A percentile compares a stretch with the other conserved stretches of the same genome.
Evolutionary conservation across 257 asterid species (phyloP).

Genomic region (Hygrophila difformis): DNA sequence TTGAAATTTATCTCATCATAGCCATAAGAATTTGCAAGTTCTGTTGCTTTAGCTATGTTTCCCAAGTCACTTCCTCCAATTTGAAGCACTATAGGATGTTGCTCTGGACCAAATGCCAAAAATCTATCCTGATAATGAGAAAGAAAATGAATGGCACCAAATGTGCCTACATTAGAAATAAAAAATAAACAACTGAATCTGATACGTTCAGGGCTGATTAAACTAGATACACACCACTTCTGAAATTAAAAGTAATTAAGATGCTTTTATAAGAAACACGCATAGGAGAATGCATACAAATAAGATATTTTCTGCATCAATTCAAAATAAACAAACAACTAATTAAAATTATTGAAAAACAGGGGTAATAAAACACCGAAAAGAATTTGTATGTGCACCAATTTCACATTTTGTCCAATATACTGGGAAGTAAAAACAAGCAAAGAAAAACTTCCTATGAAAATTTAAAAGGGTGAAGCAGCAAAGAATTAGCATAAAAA

Average conservation of each 20-base stretch:
- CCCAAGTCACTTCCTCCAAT: slow-evolving; percentile 88
- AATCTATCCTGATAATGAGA: slow-evolving; percentile 62
- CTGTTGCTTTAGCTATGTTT: slow-evolving; percentile 79
- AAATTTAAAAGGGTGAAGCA: not conserved
- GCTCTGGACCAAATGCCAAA: slow-evolving; percentile 82
- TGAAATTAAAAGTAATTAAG: not conserved
- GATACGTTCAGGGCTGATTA: not conserved
- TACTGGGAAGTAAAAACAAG: slow-evolving; percentile 1
- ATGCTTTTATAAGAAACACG: not conserved
- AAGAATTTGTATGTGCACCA: not conserved
- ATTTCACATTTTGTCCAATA: slow-evolving; percentile 7
- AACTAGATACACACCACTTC: slow-evolving; percentile 12
- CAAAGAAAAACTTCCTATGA: not conserved
- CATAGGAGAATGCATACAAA: not conserved
- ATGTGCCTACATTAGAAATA: not conserved
- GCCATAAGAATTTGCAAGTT: slow-evolving; percentile 81
- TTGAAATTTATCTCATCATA: slow-evolving; percentile 93
- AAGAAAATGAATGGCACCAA: slow-evolving; percentile 21
- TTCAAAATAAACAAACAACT: not conserved
- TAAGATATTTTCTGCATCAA: not conserved
- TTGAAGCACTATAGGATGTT: slow-evolving; percentile 95
- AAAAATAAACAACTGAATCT: slow-evolving; percentile 3
- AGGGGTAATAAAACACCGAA: not conserved
- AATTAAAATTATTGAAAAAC: not conserved
- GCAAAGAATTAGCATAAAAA: not conserved